A percentile compares a stretch with the other conserved stretches of the same genome.
Evolutionary conservation across 2,329 filamentous ascomycete genomes (phyloP).

Genomic region (Cercospora nicotianae): DNA sequence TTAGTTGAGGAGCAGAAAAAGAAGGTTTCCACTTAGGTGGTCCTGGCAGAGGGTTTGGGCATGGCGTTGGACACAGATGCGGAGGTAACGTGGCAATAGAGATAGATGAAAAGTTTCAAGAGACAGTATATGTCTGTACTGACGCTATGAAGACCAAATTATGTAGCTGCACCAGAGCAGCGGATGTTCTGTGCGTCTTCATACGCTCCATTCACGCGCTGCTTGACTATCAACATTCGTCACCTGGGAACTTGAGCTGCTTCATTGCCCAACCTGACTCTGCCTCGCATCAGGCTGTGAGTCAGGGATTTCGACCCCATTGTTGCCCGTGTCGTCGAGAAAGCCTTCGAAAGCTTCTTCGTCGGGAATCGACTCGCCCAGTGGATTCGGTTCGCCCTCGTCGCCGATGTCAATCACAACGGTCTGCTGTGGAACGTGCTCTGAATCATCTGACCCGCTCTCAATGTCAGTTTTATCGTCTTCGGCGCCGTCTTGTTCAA

Average conservation of each 20-base stretch:
- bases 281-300: constrained; percentile 6
- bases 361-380: neutral
- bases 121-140: neutral
- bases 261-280: neutral
- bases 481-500: neutral
- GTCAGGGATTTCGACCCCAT: constrained; percentile 12
- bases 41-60: neutral
- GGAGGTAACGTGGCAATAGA: neutral
- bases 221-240: neutral
- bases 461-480: neutral
- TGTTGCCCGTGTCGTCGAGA: neutral
- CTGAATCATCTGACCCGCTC: neutral
- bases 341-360: neutral
- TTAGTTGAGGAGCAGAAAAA: constrained; percentile 27
- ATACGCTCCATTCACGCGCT: neutral
- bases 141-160: neutral
- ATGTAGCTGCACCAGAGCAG: neutral
- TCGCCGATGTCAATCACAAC: neutral
- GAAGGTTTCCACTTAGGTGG: neutral
- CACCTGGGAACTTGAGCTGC: neutral
- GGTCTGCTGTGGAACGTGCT: neutral
- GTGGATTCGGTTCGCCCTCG: neutral
- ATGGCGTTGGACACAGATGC: neutral
- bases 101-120: neutral
- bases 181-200: neutral